Percentiles rank a stretch among this genome's conserved stretches.
phyloP scores from a whole-genome alignment of 1,284 basidiomycete species.

The Rhizoctonia solani region DNA sequence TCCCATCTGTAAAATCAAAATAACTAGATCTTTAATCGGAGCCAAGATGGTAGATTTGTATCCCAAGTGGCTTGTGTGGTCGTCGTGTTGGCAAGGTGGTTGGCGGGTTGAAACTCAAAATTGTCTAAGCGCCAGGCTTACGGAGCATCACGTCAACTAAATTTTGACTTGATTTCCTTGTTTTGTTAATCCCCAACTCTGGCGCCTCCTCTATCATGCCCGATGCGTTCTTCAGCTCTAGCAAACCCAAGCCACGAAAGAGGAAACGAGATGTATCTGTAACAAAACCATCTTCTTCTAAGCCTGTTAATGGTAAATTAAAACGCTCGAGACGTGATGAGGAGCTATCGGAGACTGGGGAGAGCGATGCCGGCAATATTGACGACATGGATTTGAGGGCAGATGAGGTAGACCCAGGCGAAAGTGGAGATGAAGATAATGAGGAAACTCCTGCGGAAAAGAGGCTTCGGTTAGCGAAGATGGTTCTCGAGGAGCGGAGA shows the following conservation, averaged over 20 bases:
- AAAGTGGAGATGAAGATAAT: conserved; percentile 77
- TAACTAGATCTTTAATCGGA: background rate
- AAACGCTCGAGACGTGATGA: conserved; percentile 57
- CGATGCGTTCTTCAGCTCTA: conserved; percentile 35
- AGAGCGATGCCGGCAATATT: conserved; percentile 51
- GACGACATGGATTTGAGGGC: conserved; percentile 79
- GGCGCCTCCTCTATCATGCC: conserved; percentile 20
- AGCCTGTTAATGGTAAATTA: conserved; percentile 22
- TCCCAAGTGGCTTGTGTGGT: background rate
- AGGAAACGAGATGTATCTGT: conserved; percentile 33
- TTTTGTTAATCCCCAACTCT: background rate
- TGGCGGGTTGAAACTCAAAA: background rate
- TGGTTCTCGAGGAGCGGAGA: conserved; percentile 88
- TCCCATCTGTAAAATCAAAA: conserved; percentile 12
- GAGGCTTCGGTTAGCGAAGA: conserved; percentile 83
- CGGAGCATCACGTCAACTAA: conserved; percentile 30
- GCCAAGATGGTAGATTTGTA: background rate
- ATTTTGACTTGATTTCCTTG: conserved; percentile 6
- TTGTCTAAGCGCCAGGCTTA: conserved; percentile 13
- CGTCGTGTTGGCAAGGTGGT: conserved; percentile 5
- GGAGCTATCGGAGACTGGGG: conserved; percentile 68
- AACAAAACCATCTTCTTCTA: conserved; percentile 33
- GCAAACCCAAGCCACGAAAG: conserved; percentile 35
- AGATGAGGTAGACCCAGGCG: conserved; percentile 58
- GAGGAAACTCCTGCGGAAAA: conserved; percentile 96